phyloP scores from a whole-genome alignment of 129 eudicot genomes.

The Tagetes patula region DNA sequence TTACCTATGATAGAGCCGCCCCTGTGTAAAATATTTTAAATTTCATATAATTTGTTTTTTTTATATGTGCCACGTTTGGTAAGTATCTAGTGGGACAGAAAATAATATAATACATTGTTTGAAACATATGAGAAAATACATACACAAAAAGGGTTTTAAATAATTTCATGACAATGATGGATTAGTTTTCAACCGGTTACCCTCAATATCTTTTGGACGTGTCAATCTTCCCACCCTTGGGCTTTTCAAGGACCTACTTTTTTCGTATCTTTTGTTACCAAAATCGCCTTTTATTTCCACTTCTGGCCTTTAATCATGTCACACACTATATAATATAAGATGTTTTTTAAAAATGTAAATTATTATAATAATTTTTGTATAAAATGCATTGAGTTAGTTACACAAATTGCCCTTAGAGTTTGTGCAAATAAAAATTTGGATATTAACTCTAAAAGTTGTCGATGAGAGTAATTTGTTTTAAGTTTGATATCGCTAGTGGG shows the following conservation, averaged over 20 bases:
- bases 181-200: conserved; percentile 1
- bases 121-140: not conserved
- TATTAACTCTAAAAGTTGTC: too few species aligned
- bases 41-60: too few species aligned
- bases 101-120: not conserved
- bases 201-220: conserved; percentile 11
- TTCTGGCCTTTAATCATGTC: too few species aligned
- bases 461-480: too few species aligned
- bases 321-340: not conserved
- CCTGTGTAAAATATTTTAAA: too few species aligned
- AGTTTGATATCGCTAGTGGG: too few species aligned
- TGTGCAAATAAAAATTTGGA: too few species aligned
- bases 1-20: too few species aligned
- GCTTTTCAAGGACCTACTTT: not conserved
- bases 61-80: too few species aligned
- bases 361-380: not conserved
- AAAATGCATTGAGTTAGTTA: too few species aligned
- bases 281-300: too few species aligned
- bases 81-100: not conserved
- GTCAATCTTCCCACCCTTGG: conserved; percentile 4
- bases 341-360: not conserved
- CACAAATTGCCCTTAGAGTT: too few species aligned
- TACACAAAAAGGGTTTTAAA: not conserved
- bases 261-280: not conserved
- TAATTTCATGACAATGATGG: conserved; percentile 7